Conservation (phyloP, 1,284 basidiomycete species). For the Ustilago bromivora region DNA sequence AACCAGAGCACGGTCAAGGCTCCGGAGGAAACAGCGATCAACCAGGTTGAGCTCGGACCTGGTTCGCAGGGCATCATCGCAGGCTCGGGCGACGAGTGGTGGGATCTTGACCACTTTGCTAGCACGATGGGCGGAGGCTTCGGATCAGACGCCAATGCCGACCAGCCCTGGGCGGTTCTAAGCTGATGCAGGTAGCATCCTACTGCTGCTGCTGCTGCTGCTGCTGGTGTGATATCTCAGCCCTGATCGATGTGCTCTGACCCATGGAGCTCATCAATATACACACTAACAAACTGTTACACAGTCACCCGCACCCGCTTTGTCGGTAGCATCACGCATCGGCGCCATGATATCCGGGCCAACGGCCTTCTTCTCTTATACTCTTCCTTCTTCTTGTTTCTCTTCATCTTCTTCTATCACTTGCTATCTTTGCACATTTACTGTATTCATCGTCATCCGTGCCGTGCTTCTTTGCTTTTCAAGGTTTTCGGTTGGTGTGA, state of each 20-base stretch:
- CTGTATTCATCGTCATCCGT: conserved; percentile 27
- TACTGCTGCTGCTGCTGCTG: too few relatives aligned
- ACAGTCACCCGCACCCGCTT: not conserved
- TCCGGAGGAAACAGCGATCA: conserved; percentile 41
- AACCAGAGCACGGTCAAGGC: conserved; percentile 28
- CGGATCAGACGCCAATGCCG: conserved; percentile 42
- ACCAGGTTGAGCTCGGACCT: conserved; percentile 53
- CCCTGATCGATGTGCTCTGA: conserved; percentile 11
- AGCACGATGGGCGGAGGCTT: conserved; percentile 38
- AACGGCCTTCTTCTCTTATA: not conserved
- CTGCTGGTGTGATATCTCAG: not conserved
- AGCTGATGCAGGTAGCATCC: conserved; percentile 22
- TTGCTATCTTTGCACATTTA: conserved; percentile 14
- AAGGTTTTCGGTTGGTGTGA: conserved; percentile 9
- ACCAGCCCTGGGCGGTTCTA: conserved; percentile 54
- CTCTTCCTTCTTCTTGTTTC: conserved; percentile 10
- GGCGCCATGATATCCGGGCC: conserved; percentile 34
- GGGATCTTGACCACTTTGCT: conserved; percentile 55
- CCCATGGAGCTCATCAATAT: conserved; percentile 1
- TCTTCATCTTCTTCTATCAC: conserved; percentile 4
- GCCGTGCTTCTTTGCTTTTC: conserved; percentile 9
- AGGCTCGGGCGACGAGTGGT: conserved; percentile 53
- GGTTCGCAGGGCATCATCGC: conserved; percentile 44
- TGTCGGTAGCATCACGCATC: not conserved
- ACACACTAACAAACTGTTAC: not conserved